Evolutionary conservation across 2,329 filamentous ascomycete species (phyloP), one percentile per base, ranked within the genome.

Genomic region (Piedraia hortae): DNA sequence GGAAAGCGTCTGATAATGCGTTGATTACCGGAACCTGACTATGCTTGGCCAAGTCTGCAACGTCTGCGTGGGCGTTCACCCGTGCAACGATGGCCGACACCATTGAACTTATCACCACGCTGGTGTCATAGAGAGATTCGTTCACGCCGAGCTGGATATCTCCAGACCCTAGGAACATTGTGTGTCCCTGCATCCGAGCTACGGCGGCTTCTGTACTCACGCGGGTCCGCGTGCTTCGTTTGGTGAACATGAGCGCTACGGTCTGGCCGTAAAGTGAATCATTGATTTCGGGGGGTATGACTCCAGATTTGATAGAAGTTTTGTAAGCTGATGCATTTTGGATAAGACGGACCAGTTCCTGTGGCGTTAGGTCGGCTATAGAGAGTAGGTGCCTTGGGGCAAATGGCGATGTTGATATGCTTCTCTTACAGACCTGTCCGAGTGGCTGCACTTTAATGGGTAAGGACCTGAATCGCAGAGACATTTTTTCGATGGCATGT

Each of bases 141-240:
- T 97, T 97, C 31, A 80, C 85, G 23, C 85, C 85, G 10, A 97
- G 57, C 46, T 97, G 85, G 30, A 97, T 97, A 42, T 97, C 85
- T 24, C 88, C 70, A 42, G 80, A 85, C 37, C 80, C 78, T 26
- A 97, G 48, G 43, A 97, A 97, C 80, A 97, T 91, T 11, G 85
- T 69, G 37, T 90, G 72, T 0, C 82, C 85, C 16, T 80, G 78
- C 54, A 97, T 60, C 27, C 74, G 54, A n/a, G 70, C 62, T 16
- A 91, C 67, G 7, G 85, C 85, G 5, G 71, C 71, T 53, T 97
- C 85, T 2, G 80, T 91, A 2, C 78, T 90, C 14, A 97, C 69
- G 29, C 85, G 67, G 7, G 85, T 97, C 28, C 85, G 64, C 7
- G 85, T 97, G 37, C 73, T 88, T 34, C 80, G 67, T 53, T 97